Percentiles rank a stretch among this genome's conserved stretches.
These are phyloP conservation scores for Dissophora globulifera DNA, from an alignment of 192 early-diverging fungal species.

Conservation along the genomic window DNA sequence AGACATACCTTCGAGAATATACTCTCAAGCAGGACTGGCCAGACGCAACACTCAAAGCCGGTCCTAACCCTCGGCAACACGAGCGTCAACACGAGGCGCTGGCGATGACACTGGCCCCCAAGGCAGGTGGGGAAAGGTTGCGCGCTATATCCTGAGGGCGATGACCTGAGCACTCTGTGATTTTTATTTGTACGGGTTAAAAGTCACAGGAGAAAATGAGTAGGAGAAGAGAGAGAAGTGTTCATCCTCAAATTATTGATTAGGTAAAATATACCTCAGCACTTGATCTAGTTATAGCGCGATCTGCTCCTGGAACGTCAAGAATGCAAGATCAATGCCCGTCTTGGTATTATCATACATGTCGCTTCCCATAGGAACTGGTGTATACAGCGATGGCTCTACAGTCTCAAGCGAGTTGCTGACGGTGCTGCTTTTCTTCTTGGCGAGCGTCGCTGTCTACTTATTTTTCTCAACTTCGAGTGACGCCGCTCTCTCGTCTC, in stretches of 20 bases:
- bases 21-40: too few relatives aligned
- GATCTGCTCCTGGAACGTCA: constrained; percentile 89
- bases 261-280: constrained; percentile 65
- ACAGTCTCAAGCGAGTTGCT: constrained; percentile 33
- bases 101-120: too few relatives aligned
- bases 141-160: too few relatives aligned
- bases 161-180: too few relatives aligned
- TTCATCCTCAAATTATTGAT: not conserved
- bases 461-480: constrained; percentile 37
- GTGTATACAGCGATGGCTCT: constrained; percentile 48
- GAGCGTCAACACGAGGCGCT: too few relatives aligned
- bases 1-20: too few relatives aligned
- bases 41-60: too few relatives aligned
- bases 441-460: constrained; percentile 24
- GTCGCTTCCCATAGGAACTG: constrained; percentile 66
- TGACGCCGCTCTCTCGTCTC: constrained; percentile 36
- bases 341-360: constrained; percentile 79
- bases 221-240: constrained; percentile 10
- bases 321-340: constrained; percentile 89
- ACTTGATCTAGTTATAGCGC: constrained; percentile 84
- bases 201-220: not conserved
- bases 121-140: too few relatives aligned
- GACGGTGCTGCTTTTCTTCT: constrained; percentile 18
- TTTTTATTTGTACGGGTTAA: too few relatives aligned
- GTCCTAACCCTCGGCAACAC: too few relatives aligned